A percentile compares a stretch with the other conserved stretches of the same genome.
phyloP scores from a whole-genome alignment of 2,329 filamentous ascomycete species.

The Neonectria punicea region DNA sequence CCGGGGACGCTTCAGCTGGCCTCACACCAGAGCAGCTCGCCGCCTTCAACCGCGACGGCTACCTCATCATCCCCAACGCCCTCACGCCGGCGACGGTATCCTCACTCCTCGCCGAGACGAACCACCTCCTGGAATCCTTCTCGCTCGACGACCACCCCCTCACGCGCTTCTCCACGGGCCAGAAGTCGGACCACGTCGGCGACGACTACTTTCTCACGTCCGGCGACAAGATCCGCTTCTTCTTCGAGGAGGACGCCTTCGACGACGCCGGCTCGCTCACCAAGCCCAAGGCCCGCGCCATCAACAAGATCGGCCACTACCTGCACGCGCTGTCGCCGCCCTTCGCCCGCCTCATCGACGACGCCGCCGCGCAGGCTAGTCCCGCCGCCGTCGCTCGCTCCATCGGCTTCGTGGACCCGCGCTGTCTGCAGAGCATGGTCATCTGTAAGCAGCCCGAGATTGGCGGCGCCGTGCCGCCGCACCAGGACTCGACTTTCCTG shows the following conservation, averaged over 20 bases:
- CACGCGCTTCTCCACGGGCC: constrained; percentile 92
- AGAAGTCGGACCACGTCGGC: constrained; percentile 80
- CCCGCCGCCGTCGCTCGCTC: constrained; percentile 73
- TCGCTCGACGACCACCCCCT: constrained; percentile 86
- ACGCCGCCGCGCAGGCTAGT: constrained; percentile 53
- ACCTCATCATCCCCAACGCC: constrained; percentile 85
- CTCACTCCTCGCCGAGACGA: constrained; percentile 78
- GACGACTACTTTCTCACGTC: constrained; percentile 94
- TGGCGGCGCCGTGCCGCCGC: constrained; percentile 87
- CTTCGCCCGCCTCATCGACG: constrained; percentile 70
- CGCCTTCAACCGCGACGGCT: constrained; percentile 84
- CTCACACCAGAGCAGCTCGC: constrained; percentile 78
- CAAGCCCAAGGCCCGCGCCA: constrained; percentile 83
- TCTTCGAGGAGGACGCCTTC: constrained; percentile 97
- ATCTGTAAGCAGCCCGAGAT: constrained; percentile 99
- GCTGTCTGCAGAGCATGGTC: constrained; percentile 91
- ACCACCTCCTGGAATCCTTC: constrained; percentile 78
- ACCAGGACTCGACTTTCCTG: constrained; percentile 92
- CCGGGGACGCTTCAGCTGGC: constrained; percentile 50
- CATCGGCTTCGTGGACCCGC: constrained; percentile 80
- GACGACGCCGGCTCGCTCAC: constrained; percentile 69
- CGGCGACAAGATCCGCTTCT: constrained; percentile 93
- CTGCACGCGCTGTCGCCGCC: constrained; percentile 76
- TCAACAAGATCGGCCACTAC: constrained; percentile 90
- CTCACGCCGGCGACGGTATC: constrained; percentile 73